phyloP scores from a whole-genome alignment of 768 basidiomycete species.

The Russula olivacea region DNA sequence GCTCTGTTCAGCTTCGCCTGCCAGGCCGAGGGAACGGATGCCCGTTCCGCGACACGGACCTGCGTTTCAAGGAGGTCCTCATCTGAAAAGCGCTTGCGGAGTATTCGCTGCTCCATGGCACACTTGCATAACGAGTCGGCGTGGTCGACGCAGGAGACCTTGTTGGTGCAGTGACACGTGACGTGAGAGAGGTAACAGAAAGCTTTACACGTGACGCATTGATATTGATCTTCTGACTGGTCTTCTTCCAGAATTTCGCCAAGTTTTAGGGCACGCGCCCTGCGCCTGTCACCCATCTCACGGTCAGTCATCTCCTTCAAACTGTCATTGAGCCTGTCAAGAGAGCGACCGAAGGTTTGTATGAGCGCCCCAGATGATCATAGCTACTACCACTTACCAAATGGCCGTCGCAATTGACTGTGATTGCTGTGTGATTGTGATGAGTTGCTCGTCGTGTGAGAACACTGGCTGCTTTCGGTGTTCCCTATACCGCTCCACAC shows the following conservation, averaged over 20 bases:
- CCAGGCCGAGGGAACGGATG: conserved; percentile 72
- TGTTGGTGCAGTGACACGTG: conserved; percentile 69
- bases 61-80: conserved; percentile 65
- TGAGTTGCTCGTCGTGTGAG: conserved; percentile 93
- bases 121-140: conserved; percentile 69
- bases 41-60: conserved; percentile 60
- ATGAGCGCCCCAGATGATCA: background rate
- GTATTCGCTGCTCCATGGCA: conserved; percentile 45
- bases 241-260: conserved; percentile 73
- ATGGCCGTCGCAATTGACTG: conserved; percentile 86
- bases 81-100: conserved; percentile 81
- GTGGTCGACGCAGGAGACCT: conserved; percentile 85
- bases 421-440: conserved; percentile 97
- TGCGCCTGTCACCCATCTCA: conserved; percentile 63
- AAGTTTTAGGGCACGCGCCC: conserved; percentile 54
- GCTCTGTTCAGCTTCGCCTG: conserved; percentile 59
- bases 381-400: conserved; percentile 55
- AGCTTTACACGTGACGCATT: conserved; percentile 86
- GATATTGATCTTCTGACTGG: conserved; percentile 89
- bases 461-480: conserved; percentile 94
- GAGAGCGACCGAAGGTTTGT: conserved; percentile 1
- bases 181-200: conserved; percentile 96
- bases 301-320: conserved; percentile 85
- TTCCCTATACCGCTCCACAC: conserved; percentile 84
- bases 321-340: conserved; percentile 70